Evolutionary conservation across 805 yeast species (phyloP), one percentile per base, ranked within the genome.

Genomic region (Candida patagonica): DNA sequence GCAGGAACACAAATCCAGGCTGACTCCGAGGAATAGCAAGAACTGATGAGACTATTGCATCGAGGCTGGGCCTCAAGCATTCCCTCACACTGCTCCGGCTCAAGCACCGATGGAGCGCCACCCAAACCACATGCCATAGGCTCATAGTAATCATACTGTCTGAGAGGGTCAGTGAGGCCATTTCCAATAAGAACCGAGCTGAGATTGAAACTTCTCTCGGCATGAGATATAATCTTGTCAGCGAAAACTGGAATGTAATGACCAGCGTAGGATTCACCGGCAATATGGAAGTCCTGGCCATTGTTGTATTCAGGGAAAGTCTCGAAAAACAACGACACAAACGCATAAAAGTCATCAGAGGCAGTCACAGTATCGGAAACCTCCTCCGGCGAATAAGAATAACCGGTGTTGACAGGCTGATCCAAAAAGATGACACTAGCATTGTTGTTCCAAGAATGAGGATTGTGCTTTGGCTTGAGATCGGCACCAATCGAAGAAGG

Each of bases 111-210:
- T 15, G 79, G 79, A 53, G 77, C 77, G 5, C 95, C 96, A 48
- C 95, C 94, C 49, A 71, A 59, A 40, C 95, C 92, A 62, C 97
- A 89, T 5, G 95, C 95, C 96, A 89, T 89, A 54, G 94, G 94
- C 61, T 80, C 79, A 56, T 82, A 83, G 62, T 79, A 78, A 50
- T 78, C 76, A 54, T 82, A 78, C 68, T 87, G 96, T 40, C 73
- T 68, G 44, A 80, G 68, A 9, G 94, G 81, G 58, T 89, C 96
- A 29, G 95, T 86, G 55, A 88, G 74, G 42, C 96, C 97, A 61
- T 88, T 88, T 47, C 97, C 97, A 56, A 88, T 88, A 57, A 88
- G 59, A 22, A 87, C 82, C 6, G 95, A 83, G 17, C 82, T 65
- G 52, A 87, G 68, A 57, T 87, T 74, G 60, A 81, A 80, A 20